Percentiles rank a stretch among this genome's conserved stretches.
Evolutionary conservation across 2,329 filamentous ascomycete species (phyloP).

Genomic region (Curvularia verruculosa): DNA sequence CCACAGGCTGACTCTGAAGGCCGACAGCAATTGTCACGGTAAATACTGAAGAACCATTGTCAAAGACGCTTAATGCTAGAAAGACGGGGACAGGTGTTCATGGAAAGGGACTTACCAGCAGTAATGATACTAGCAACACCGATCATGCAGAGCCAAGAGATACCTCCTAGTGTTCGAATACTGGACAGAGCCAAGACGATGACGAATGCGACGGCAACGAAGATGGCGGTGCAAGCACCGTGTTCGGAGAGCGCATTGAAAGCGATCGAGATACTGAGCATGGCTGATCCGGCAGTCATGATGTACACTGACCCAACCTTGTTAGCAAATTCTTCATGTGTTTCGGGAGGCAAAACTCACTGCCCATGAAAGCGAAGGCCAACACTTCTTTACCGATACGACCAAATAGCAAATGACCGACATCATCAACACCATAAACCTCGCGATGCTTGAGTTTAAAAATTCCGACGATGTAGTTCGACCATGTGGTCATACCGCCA

Average conservation of each 20-base stretch:
- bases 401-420: too few relatives aligned
- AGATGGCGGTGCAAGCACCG: constrained; percentile 35
- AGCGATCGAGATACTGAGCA: constrained; percentile 11
- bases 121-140: not conserved
- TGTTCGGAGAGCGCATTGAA: constrained; percentile 58
- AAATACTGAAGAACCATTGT: constrained; percentile 13
- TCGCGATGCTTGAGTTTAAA: constrained; percentile 48
- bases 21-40: constrained; percentile 22
- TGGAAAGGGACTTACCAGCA: constrained; percentile 10
- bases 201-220: constrained; percentile 25
- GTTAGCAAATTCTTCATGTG: too few relatives aligned
- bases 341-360: too few relatives aligned
- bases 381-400: too few relatives aligned
- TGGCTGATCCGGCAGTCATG: too few relatives aligned
- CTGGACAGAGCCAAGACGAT: constrained; percentile 28
- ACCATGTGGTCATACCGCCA: too few relatives aligned
- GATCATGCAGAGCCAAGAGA: constrained; percentile 21
- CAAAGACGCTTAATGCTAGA: too few relatives aligned
- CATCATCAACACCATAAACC: constrained; percentile 15
- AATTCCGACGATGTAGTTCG: too few relatives aligned
- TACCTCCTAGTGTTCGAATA: constrained; percentile 13
- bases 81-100: constrained; percentile 18
- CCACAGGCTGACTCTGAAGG: constrained; percentile 25
- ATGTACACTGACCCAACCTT: not conserved
- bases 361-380: too few relatives aligned